Evolutionary conservation across 2,329 filamentous ascomycete species (phyloP), one percentile per base, ranked within the genome.

Genomic region (Aspergillaceae sp.): DNA sequence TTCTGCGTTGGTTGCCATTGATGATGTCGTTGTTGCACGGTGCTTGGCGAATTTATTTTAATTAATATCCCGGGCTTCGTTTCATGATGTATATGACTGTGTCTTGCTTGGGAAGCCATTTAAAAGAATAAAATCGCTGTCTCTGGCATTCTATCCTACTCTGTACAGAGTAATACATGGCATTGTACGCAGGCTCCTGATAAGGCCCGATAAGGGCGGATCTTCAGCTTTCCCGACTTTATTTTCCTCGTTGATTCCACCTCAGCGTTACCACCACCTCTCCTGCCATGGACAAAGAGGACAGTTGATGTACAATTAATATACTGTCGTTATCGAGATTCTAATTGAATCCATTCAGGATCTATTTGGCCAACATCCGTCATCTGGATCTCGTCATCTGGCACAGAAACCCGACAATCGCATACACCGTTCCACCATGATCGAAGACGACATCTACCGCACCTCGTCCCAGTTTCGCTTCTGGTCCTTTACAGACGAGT

Each of bases 381-480:
- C 19, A 19, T 19, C 19, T 19, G 19, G 34, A 36, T 34, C 32
- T 36, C 34, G n/a, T 4, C 34, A 19, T 4, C 3, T 36, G 34
- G n/a, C 7, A 1, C 19, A 19, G 19, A 19, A 36, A 41, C 10
- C 6, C 6, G 4, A 27, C 4, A 32, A 32, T 41, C 11, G 10
- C 29, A 26, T 34, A n/a, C 11, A 6, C 11, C 26, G 1, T 19
- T 19, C 19, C 53, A 67, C 40, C 50, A 87, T 94, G 80, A 86
- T 82, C 51, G 92, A 98, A 76, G 92, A 98, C 69, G 86, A 87
- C 55, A 77, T 90, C 46, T 98, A 97, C 70, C 83, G 88, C 30
- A 79, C 86, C 43, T 94, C 91, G 0, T 91, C 87, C 41, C 92
- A 98, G 67, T 97, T 82, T 64, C 81, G 86, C 38, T 76, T 94